Conservation (phyloP, 179 eudicot genomes). For the Spergularia azorica region DNA sequence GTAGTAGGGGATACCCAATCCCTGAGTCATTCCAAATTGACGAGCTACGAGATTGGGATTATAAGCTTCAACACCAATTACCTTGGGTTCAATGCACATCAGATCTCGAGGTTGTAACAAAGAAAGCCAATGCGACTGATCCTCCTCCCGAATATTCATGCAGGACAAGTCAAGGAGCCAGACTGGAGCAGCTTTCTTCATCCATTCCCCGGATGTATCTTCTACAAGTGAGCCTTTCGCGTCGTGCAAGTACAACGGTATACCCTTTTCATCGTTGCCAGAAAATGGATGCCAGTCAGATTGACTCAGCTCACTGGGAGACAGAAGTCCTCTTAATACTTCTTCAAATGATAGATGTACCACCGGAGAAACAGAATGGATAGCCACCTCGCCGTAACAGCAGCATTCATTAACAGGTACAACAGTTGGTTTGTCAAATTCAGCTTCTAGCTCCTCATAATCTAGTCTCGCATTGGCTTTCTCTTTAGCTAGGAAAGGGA, state of each 20-base stretch:
- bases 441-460: constrained; percentile 24
- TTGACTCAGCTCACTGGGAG: constrained; percentile 24
- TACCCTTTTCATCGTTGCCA: constrained; percentile 18
- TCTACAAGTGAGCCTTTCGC: constrained; percentile 13
- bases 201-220: constrained; percentile 24
- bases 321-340: constrained; percentile 27
- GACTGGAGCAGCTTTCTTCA: constrained; percentile 28
- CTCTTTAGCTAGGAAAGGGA: constrained; percentile 25
- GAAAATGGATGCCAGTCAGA: constrained; percentile 27
- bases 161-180: constrained; percentile 25
- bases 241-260: constrained; percentile 18
- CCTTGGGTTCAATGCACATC: constrained; percentile 30
- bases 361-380: constrained; percentile 22
- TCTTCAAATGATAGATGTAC: constrained; percentile 30
- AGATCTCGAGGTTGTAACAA: constrained; percentile 29
- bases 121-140: constrained; percentile 24
- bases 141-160: constrained; percentile 18
- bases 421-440: constrained; percentile 19
- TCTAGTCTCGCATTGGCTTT: constrained; percentile 18
- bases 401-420: constrained; percentile 27
- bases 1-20: constrained; percentile 29
- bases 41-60: constrained; percentile 34
- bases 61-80: constrained; percentile 28
- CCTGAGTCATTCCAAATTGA: constrained; percentile 33
- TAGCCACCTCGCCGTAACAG: constrained; percentile 32